Percentiles rank a stretch among this genome's conserved stretches.
These are phyloP conservation scores for Carex littledalei DNA, from an alignment of 176 grass and related monocot species.

Conservation along the genomic window DNA sequence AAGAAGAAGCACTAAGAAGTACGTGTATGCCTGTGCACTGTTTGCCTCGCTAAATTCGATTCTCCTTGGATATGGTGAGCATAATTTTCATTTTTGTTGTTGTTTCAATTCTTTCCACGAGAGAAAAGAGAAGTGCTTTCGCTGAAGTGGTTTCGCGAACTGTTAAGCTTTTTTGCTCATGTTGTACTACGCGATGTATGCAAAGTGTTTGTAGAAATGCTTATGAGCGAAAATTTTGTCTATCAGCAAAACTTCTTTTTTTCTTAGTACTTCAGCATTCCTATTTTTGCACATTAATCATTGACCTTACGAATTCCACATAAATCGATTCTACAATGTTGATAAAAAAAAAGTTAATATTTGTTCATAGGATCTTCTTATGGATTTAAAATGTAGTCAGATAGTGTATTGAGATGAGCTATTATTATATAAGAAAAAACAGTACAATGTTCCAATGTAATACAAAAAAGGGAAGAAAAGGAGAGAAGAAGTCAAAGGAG, in stretches of 20 bases:
- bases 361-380: neutral
- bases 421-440: neutral
- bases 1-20: slow-evolving; percentile 27
- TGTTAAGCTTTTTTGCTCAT: neutral
- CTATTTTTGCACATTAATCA: no score
- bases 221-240: neutral
- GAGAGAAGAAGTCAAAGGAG: neutral
- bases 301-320: no score
- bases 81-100: neutral
- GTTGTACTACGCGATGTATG: neutral
- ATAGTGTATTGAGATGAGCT: neutral
- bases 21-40: slow-evolving; percentile 63
- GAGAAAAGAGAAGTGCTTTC: neutral
- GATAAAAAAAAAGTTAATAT: no score
- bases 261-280: neutral
- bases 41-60: slow-evolving; percentile 70
- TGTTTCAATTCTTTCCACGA: neutral
- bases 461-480: neutral
- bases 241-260: neutral
- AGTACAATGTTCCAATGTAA: neutral
- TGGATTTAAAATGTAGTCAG: neutral
- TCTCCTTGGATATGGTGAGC: slow-evolving; percentile 72
- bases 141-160: neutral
- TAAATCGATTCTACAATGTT: neutral
- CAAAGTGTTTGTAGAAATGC: slow-evolving; percentile 9